Percentiles rank a stretch among this genome's conserved stretches.
phyloP scores from a whole-genome alignment of 305 asterid genomes.

The Fraxinus baroniana region DNA sequence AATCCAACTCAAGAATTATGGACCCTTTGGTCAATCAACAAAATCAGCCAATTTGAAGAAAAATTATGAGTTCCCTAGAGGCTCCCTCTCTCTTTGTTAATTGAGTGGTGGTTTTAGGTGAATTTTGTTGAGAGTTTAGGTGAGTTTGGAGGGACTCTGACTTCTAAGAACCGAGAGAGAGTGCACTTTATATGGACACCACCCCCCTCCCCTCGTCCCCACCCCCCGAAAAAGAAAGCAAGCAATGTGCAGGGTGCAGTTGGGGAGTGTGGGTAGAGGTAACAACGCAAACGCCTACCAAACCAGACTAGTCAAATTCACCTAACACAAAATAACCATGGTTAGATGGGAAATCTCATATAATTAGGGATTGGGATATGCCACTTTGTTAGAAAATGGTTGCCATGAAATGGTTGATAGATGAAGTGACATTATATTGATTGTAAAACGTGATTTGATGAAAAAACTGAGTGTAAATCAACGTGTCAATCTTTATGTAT shows the following conservation, averaged over 20 bases:
- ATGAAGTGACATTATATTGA: too few species aligned
- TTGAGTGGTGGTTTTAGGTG: constrained; percentile 1
- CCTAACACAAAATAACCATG: constrained; percentile 49
- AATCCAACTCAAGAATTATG: not conserved
- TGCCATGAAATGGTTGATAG: too few species aligned
- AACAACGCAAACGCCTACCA: not conserved
- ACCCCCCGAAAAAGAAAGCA: too few species aligned
- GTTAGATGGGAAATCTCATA: constrained; percentile 18
- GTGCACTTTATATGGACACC: constrained; percentile 14
- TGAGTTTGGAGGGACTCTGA: constrained; percentile 49
- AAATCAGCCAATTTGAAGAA: not conserved
- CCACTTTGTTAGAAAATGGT: too few species aligned
- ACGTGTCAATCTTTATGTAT: too few species aligned
- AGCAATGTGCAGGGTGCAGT: too few species aligned
- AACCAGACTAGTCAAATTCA: constrained; percentile 52
- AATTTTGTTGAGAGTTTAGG: constrained; percentile 30
- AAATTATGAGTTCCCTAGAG: not conserved
- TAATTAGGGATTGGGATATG: too few species aligned
- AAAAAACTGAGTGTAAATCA: too few species aligned
- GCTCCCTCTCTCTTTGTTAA: not conserved
- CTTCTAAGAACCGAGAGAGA: constrained; percentile 17
- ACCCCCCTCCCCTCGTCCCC: not conserved
- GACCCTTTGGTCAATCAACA: not conserved
- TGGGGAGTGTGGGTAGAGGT: not conserved
- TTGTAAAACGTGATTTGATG: too few species aligned